Conservation (phyloP, 768 basidiomycete species). For the Termitomyces sp. region DNA sequence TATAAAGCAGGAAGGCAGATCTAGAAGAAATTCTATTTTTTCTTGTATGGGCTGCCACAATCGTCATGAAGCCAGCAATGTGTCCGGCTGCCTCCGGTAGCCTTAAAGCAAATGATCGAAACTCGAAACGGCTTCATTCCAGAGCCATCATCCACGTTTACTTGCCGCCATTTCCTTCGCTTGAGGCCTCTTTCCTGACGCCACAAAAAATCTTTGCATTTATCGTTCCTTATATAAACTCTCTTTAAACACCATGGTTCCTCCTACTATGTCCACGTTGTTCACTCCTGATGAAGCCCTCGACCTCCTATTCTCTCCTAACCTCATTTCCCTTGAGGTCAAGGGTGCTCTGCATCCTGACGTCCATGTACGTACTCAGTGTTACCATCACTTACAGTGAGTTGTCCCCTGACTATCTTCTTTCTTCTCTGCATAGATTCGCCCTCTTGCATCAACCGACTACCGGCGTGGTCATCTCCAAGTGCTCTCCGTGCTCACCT, state of each 20-base stretch:
- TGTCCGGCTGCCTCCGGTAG: neutral
- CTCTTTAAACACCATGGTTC: slow-evolving; percentile 13
- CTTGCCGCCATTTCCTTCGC: neutral
- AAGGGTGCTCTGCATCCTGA: slow-evolving; percentile 56
- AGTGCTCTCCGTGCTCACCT: slow-evolving; percentile 78
- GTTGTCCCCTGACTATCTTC: neutral
- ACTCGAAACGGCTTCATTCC: neutral
- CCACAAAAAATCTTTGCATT: neutral
- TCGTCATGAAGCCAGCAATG: neutral
- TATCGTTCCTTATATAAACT: slow-evolving; percentile 7
- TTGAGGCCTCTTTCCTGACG: neutral
- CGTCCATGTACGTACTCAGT: slow-evolving; percentile 30
- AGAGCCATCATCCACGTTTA: neutral
- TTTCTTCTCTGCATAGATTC: slow-evolving; percentile 53
- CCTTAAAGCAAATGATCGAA: neutral
- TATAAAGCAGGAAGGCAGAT: neutral
- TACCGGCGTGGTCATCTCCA: slow-evolving; percentile 76
- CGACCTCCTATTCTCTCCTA: slow-evolving; percentile 74
- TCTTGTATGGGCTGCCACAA: neutral
- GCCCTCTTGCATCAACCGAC: slow-evolving; percentile 87
- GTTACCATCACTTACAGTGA: neutral
- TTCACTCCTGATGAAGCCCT: slow-evolving; percentile 65
- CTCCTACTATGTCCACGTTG: slow-evolving; percentile 9
- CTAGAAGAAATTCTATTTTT: neutral
- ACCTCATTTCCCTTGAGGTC: slow-evolving; percentile 67